phyloP scores from a whole-genome alignment of 768 basidiomycete genomes.

The Hebeloma cylindrosporum region DNA sequence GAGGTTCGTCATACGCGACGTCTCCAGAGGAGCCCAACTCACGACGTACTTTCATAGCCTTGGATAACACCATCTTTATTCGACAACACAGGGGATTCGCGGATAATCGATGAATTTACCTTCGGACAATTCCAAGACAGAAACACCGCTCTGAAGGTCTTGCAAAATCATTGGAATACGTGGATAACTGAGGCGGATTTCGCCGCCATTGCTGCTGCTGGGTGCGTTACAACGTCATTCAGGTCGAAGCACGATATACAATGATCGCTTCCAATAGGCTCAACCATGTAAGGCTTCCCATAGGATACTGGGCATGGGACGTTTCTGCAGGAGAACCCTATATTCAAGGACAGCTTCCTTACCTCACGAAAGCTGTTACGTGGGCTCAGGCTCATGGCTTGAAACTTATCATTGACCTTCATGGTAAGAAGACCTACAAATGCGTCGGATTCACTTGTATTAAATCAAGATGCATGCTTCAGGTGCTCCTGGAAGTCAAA shows the following conservation, averaged over 20 bases:
- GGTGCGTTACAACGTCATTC: constrained; percentile 41
- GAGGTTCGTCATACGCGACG: constrained; percentile 31
- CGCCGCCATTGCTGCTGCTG: constrained; percentile 67
- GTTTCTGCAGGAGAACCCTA: constrained; percentile 76
- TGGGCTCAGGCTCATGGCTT: constrained; percentile 74
- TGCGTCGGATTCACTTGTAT: neutral
- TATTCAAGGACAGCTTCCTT: constrained; percentile 73
- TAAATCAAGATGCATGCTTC: constrained; percentile 8
- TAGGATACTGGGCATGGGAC: constrained; percentile 92
- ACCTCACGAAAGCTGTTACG: constrained; percentile 60
- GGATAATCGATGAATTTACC: constrained; percentile 74
- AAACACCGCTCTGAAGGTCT: constrained; percentile 45
- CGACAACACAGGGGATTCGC: constrained; percentile 58
- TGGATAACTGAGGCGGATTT: constrained; percentile 88
- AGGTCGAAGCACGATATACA: neutral
- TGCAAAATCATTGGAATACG: constrained; percentile 74
- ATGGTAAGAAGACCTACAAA: constrained; percentile 36
- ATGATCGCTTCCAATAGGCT: constrained; percentile 42
- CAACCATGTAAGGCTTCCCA: constrained; percentile 81
- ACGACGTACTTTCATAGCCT: constrained; percentile 39
- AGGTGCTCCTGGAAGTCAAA: constrained; percentile 82
- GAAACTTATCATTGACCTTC: constrained; percentile 81
- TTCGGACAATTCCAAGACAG: constrained; percentile 63
- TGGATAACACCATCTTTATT: constrained; percentile 82
- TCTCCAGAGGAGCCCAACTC: neutral